Percentiles rank a stretch among this genome's conserved stretches.
phyloP scores from a whole-genome alignment of 192 early-diverging fungal species.

The Mortierella antarctica region DNA sequence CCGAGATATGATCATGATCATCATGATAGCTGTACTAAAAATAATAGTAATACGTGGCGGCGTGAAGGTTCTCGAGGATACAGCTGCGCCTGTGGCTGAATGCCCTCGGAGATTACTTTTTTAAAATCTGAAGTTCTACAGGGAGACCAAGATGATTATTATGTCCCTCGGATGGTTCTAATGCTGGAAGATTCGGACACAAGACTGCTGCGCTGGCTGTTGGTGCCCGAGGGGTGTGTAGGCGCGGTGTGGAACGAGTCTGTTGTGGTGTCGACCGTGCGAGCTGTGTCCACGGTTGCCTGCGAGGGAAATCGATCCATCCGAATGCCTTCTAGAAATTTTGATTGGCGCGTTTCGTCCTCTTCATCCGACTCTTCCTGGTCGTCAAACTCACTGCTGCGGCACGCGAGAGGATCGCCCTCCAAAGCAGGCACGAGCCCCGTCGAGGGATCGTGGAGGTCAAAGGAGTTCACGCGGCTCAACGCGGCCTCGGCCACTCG shows the following conservation, averaged over 20 bases:
- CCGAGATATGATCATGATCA: no score
- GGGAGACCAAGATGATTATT: no score
- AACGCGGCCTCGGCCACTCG: no score
- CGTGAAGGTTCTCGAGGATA: no score
- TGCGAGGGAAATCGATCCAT: conserved; percentile 12
- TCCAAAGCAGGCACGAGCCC: not conserved
- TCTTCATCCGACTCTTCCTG: conserved; percentile 3
- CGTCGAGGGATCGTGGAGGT: no score
- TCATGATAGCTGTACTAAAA: no score
- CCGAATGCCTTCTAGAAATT: not conserved
- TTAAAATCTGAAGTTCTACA: conserved; percentile 16
- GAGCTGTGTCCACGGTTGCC: not conserved
- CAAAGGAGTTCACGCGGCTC: no score
- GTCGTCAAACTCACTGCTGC: not conserved
- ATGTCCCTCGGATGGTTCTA: not conserved
- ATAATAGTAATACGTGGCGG: no score
- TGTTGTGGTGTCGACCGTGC: not conserved
- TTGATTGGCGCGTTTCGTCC: not conserved
- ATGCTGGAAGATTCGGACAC: conserved; percentile 1
- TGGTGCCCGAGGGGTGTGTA: conserved; percentile 4
- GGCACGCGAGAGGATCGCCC: not conserved
- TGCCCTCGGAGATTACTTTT: not conserved
- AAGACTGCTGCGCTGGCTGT: not conserved
- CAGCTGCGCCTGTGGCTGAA: no score
- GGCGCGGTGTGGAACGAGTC: conserved; percentile 20